phyloP scores from a whole-genome alignment of 2,329 filamentous ascomycete genomes.

The Sporothrix pallida region DNA sequence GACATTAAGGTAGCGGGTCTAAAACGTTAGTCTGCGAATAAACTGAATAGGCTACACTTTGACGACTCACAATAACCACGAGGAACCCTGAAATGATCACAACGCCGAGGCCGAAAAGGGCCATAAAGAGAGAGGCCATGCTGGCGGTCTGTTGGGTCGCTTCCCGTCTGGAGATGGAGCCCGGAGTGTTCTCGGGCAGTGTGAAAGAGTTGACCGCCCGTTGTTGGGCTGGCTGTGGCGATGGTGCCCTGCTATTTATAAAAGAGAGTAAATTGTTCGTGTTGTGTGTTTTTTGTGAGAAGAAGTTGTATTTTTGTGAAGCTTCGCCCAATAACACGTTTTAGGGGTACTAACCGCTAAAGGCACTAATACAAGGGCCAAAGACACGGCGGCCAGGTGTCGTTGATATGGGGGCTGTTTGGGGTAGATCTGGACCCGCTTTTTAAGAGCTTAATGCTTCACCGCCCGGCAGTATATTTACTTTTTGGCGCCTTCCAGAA shows the following conservation, averaged over 20 bases:
- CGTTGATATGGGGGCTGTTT: neutral
- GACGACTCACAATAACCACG: neutral
- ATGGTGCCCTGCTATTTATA: too few species aligned
- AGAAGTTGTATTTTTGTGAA: neutral
- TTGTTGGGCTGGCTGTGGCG: neutral
- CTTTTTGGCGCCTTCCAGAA: neutral
- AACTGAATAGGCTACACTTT: neutral
- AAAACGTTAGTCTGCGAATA: neutral
- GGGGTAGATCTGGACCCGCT: neutral
- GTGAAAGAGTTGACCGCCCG: neutral
- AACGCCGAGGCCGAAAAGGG: neutral
- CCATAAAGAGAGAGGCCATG: neutral
- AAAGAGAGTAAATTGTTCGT: neutral
- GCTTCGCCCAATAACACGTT: slow-evolving; percentile 22
- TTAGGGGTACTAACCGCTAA: neutral
- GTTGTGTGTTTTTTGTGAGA: neutral
- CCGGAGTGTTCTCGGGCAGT: neutral
- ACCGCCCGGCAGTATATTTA: slow-evolving; percentile 39
- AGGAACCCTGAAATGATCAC: neutral
- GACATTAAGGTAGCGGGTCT: slow-evolving; percentile 32
- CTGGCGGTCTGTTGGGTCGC: neutral
- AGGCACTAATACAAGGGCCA: slow-evolving; percentile 8
- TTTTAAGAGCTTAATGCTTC: slow-evolving; percentile 14
- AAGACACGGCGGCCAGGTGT: neutral
- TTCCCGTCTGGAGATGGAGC: neutral